Conservation (phyloP, 257 asterid genomes). For the Datura wrightii region DNA sequence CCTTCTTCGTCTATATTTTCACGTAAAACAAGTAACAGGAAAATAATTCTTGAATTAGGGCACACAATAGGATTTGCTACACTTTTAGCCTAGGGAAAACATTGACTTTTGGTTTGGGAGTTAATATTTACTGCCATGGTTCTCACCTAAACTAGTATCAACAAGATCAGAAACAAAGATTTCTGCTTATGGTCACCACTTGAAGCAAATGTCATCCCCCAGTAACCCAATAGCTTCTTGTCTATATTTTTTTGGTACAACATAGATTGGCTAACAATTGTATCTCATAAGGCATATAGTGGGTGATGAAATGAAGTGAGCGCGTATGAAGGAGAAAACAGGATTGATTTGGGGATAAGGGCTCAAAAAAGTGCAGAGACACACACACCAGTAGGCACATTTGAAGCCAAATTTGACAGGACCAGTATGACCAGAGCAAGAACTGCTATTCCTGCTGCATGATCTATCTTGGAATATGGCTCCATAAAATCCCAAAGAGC, state of each 20-base stretch:
- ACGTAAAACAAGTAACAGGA: not conserved
- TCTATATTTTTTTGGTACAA: not conserved
- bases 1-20: not conserved
- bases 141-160: too few relatives aligned
- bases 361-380: not conserved
- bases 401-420: slow-evolving; percentile 91
- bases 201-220: not conserved
- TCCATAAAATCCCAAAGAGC: slow-evolving; percentile 85
- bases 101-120: not conserved
- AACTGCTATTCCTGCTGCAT: slow-evolving; percentile 57
- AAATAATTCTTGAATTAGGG: not conserved
- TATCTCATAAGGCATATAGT: not conserved
- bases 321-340: not conserved
- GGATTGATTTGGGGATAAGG: not conserved
- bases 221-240: not conserved
- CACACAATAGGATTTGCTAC: not conserved
- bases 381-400: slow-evolving; percentile 85
- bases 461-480: slow-evolving; percentile 78
- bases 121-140: too few relatives aligned
- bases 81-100: not conserved
- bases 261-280: not conserved
- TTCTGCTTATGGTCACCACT: not conserved
- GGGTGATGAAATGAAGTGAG: not conserved
- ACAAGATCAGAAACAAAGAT: too few relatives aligned
- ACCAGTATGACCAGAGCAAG: slow-evolving; percentile 71